phyloP scores from a whole-genome alignment of 257 asterid genomes.

The Scutellaria minor region DNA sequence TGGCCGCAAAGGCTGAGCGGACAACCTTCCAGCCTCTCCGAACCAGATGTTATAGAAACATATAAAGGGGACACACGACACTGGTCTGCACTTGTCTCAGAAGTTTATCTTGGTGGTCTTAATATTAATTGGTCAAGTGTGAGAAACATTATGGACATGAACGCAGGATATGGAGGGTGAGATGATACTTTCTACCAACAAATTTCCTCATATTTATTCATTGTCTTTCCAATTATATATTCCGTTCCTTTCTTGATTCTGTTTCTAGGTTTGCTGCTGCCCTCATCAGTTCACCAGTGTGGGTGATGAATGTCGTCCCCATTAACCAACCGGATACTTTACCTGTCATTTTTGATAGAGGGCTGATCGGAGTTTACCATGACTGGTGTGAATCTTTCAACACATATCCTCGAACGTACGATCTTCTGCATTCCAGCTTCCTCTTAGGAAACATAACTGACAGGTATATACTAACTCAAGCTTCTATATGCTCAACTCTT shows the following conservation, averaged over 20 bases:
- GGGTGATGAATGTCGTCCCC: conserved; percentile 96
- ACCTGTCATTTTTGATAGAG: conserved; percentile 79
- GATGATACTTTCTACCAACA: conserved; percentile 20
- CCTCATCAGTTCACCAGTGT: conserved; percentile 58
- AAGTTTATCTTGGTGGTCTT: conserved; percentile 76
- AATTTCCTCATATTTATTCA: neutral
- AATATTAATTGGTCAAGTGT: conserved; percentile 70
- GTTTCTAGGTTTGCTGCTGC: conserved; percentile 87
- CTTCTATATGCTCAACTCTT: conserved; percentile 13
- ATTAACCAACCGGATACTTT: conserved; percentile 72
- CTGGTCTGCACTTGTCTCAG: conserved; percentile 87
- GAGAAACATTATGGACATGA: conserved; percentile 95
- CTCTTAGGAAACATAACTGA: conserved; percentile 68
- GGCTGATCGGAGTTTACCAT: conserved; percentile 89
- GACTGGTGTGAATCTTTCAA: conserved; percentile 97
- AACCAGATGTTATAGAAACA: conserved; percentile 60
- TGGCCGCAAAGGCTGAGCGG: conserved; percentile 87
- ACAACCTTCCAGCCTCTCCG: conserved; percentile 69
- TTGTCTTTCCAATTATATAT: neutral
- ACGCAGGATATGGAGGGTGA: conserved; percentile 97
- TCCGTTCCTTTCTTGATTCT: neutral
- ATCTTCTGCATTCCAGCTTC: conserved; percentile 89
- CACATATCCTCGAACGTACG: conserved; percentile 90
- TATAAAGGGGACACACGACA: conserved; percentile 72
- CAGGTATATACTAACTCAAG: conserved; percentile 51